Evolutionary conservation across 441 rosid species (phyloP), one percentile per base, ranked within the genome.

Genomic region (Biscutella laevigata): DNA sequence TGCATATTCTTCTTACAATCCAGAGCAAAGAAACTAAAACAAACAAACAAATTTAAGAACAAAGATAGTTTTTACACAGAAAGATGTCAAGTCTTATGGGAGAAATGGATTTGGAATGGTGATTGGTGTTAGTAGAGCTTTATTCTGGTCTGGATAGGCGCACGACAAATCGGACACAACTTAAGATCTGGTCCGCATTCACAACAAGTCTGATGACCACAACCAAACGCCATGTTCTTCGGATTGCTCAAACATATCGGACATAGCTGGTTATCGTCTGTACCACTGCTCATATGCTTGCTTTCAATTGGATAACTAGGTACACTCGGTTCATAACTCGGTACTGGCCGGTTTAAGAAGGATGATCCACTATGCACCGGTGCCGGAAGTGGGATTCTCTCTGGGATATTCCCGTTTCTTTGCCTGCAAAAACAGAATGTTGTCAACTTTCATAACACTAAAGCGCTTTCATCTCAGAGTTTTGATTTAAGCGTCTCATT

Each of bases 191-290:
- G 67, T 20, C 79, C 78, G 50, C 89, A 82, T 22, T 76, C 86
- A 47, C 75, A 79, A 52, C 86, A 82, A n/a, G 86, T 79, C 80
- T 82, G 88, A 76, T 81, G 88, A 15, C 84, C 88, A 25, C 88
- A 81, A 30, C 88, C 88, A 44, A 81, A 81, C 30, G 88, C 88
- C 88, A 81, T 81, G 69, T 76, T 70, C 39, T 76, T 81, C 3
- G 64, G 57, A 52, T 74, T 67, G 42, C 71, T 69, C 13, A 81
- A 71, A 68, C 92, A 84, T 57, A 84, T 74, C 21, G 86, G 77
- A 38, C 92, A 84, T 61, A 81, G 61, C 88, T 84, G 82, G 40
- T 58, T 76, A 11, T 81, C 92, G 19, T 74, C 71, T 2, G 66
- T 26, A 42, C 75, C 68, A 10, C 73, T 57, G 56, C 47, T 57